These are phyloP conservation scores for Aspergillus ibericus DNA, from an alignment of 2,329 filamentous ascomycete species.

Conservation along the genomic window DNA sequence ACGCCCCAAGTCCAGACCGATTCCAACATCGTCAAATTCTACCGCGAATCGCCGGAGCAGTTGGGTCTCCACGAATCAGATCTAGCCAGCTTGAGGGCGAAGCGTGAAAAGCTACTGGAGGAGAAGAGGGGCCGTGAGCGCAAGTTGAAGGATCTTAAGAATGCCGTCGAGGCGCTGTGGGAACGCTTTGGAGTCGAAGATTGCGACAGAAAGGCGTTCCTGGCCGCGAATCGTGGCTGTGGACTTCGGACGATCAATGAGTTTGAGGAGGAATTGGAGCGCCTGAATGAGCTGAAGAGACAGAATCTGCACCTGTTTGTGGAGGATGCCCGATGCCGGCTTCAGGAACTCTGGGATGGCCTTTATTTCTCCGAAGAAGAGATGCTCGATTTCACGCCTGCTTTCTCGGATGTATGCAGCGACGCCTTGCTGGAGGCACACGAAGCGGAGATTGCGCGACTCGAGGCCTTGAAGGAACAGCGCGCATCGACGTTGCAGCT, in stretches of 20 bases:
- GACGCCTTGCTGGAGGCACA: slow-evolving; percentile 94
- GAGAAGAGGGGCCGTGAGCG: slow-evolving; percentile 87
- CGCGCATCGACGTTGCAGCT: slow-evolving; percentile 79
- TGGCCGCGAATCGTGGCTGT: slow-evolving; percentile 84
- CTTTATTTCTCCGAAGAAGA: slow-evolving; percentile 96
- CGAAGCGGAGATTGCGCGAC: slow-evolving; percentile 80
- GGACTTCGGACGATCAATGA: slow-evolving; percentile 92
- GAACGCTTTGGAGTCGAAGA: slow-evolving; percentile 82
- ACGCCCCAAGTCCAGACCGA: slow-evolving; percentile 94
- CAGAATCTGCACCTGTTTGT: slow-evolving; percentile 96
- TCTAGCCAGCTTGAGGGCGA: slow-evolving; percentile 67
- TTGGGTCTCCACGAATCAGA: slow-evolving; percentile 90
- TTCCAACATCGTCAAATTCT: slow-evolving; percentile 79
- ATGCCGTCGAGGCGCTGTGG: slow-evolving; percentile 84
- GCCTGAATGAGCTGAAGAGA: slow-evolving; percentile 87
- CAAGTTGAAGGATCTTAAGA: slow-evolving; percentile 71
- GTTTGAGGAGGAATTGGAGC: slow-evolving; percentile 84
- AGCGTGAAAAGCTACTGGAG: slow-evolving; percentile 78
- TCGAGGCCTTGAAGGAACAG: slow-evolving; percentile 82
- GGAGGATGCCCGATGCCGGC: slow-evolving; percentile 83
- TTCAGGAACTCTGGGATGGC: slow-evolving; percentile 93
- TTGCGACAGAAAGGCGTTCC: slow-evolving; percentile 77
- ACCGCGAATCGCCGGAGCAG: slow-evolving; percentile 88
- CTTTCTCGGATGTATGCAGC: slow-evolving; percentile 95
- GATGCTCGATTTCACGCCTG: slow-evolving; percentile 96